Evolutionary conservation across 805 yeast genomes (phyloP), one percentile per base, ranked within the genome.

Genomic region (Kodamaea kakaduensis): DNA sequence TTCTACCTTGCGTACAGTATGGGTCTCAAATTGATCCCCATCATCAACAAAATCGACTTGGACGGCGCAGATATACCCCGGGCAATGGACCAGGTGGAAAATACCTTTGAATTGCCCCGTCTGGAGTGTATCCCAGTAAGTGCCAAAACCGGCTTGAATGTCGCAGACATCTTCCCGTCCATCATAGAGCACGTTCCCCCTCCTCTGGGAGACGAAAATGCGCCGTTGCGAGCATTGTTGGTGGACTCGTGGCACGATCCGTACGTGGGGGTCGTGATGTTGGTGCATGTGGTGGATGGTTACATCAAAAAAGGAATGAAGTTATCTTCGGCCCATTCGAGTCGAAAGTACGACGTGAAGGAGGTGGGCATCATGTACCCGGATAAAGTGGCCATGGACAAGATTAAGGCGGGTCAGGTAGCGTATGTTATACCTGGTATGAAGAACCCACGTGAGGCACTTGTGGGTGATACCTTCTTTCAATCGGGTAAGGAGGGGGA

Each of bases 241-340:
- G 95, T 90, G n/a, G 98, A 90, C 56, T 89, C 97, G 3, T 90
- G 98, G 98, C 93, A 88, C 54, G 97, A 90, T 54, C 71, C 86
- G 2, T 93, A 86, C 49, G 73, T 85, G 8, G 98, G 98, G 2
- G 97, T 90, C 4, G 85, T 93, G 3, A 68, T 89, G 61, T 64
- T 90, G 31, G 84, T 90, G 1, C 76, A 85, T 53, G 75, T 89
- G 5, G 94, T 81, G 3, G 97, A 90, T 57, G 98, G 98, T 1
- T 52, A 59, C 2, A 64, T 90, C 12, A 73, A 73, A 40, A 80
- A 77, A 50, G 95, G 96, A 9, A 80, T 78, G 57, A 82, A 77
- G 50, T 68, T 90, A 24, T 59, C 78, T 32, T 82, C 94, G 6
- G 94, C 85, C 3, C 89, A 84, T 47, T 81, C 95, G 0, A 69